Percentiles rank a stretch among this genome's conserved stretches.
Evolutionary conservation across 192 early-diverging fungal species (phyloP).

Genomic region (Umbelopsis sp.): DNA sequence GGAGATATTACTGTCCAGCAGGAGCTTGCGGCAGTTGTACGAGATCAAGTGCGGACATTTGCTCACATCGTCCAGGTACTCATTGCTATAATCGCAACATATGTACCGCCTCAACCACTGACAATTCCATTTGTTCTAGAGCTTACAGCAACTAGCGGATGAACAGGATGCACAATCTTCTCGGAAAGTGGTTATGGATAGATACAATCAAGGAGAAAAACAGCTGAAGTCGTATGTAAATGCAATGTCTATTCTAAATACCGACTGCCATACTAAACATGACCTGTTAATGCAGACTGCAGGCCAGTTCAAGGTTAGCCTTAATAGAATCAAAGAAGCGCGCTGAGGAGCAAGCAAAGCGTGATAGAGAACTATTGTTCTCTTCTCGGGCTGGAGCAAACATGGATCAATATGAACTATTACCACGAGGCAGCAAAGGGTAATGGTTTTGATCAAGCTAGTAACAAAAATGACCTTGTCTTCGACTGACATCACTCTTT

Average conservation of each 20-base stretch:
- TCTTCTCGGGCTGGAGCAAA: slow-evolving; percentile 33
- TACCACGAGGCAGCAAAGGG: slow-evolving; percentile 31
- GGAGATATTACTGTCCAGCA: slow-evolving; percentile 1
- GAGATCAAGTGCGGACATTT: slow-evolving; percentile 21
- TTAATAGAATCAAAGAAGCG: slow-evolving; percentile 54
- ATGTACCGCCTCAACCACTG: neutral
- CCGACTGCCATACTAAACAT: neutral
- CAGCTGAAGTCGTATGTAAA: slow-evolving; percentile 53
- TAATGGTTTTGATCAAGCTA: slow-evolving; percentile 21
- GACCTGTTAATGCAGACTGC: slow-evolving; percentile 40
- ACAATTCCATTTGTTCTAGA: neutral
- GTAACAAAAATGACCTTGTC: slow-evolving; percentile 8
- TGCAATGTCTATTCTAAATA: neutral
- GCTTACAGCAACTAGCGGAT: slow-evolving; percentile 42
- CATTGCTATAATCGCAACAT: neutral
- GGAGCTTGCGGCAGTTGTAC: slow-evolving; percentile 4
- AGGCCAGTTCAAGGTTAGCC: slow-evolving; percentile 46
- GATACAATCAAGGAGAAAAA: slow-evolving; percentile 50
- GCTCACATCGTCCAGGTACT: slow-evolving; percentile 11
- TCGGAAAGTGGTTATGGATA: slow-evolving; percentile 36
- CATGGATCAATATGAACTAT: slow-evolving; percentile 42
- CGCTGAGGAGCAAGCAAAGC: slow-evolving; percentile 45
- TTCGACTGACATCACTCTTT: neutral
- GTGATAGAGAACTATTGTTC: slow-evolving; percentile 42
- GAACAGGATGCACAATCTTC: slow-evolving; percentile 53